Base-by-base conservation (phyloP, 208 protist species). In the Naegleria lovaniensis region DNA sequence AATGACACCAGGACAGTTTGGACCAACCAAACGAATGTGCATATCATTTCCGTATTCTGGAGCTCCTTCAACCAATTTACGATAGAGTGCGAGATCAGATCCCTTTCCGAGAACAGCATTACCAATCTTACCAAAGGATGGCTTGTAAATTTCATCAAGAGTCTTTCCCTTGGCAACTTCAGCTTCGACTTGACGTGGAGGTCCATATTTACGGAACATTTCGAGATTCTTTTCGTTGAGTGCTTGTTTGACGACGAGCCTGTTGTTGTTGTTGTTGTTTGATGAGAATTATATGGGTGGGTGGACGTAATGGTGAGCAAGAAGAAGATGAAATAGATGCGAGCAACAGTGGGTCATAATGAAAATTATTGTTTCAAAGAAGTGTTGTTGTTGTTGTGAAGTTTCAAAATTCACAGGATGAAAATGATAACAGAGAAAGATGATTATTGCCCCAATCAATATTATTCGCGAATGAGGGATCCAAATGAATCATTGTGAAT, bases 1-100 rank as follows among this genome's bases (percentile, higher is more conserved):
- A 92, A 99, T 99, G 94, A 99, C 97, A 92, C 98, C 98, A 52
- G 52, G 48, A 22, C 98, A 99, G 97, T 99, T 99, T 91, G 98
- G 98, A 41, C 98, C 98, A 93, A 99, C 99, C 43, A 99, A 94
- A 48, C 98, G 94, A 39, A 96, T 98, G 9, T 58, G 40, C 36
- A 76, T 79, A 76, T 83, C 16, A 25, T 75, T 75, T n/a, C 15
- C 58, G 22, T 75, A 75, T 75, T 75, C 58, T n/a, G 58, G 58
- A n/a, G 58, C 58, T n/a, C 2, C 5, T n/a, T 9, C 9, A 75
- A 75, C 58, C 22, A 75, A 75, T 29, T 75, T 75, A n/a, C 22
- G 6, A 25, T n/a, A 75, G 4, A 75, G n/a, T 75, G 15, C 58
- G 5, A 29, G 15, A 75, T 75, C 58, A 5, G 58, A 75, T 29